Evolutionary conservation across 225 moss, liverwort and hornwort genomes (phyloP), one percentile per base, ranked within the genome.

Genomic region (Physcomitrium patens): DNA sequence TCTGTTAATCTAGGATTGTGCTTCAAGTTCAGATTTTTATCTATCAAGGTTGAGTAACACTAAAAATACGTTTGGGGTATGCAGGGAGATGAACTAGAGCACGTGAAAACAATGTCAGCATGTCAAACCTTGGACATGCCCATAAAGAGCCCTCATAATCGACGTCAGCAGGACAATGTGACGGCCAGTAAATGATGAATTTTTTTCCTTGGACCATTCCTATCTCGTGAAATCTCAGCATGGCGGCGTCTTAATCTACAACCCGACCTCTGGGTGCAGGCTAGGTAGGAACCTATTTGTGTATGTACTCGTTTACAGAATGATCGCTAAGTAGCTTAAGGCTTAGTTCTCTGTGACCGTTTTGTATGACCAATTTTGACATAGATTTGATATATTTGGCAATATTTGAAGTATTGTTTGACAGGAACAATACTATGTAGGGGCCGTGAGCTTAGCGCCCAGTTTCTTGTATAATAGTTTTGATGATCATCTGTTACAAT

Each of bases 21-120:
- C 63, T 67, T 10, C n/a, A 20, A 5, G 5, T 56, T 63, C 3
- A 5, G 48, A 16, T 19, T 59, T 41, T 22, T 13, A 12, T 15
- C 23, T 60, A 8, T 67, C 10, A 56, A 48, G n/a, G 15, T 57
- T 63, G 28, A 67, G 43, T 62, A 5, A 8, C 65, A 20, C 54
- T 68, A 49, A 81, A 45, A 15, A 22, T 68, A 48, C 56, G 49
- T 31, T 0, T 50, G 65, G 50, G 16, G 28, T 31, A 57, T 76
- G 71, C 88, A 96, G 96, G 99, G 99, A 4, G 99, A 99, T 54
- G 99, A 99, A 73, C 0, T 74, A 60, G 99, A 99, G 83, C 99
- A 99, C 78, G 99, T 99, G 72, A 95, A 99, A 85, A 99, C 99
- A 7, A 95, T 99, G 99, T 75, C 82, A 63, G 99, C 99, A 1